Percentiles rank a stretch among this genome's conserved stretches.
Conservation (phyloP, 768 basidiomycete genomes). For the Russula compacta region DNA sequence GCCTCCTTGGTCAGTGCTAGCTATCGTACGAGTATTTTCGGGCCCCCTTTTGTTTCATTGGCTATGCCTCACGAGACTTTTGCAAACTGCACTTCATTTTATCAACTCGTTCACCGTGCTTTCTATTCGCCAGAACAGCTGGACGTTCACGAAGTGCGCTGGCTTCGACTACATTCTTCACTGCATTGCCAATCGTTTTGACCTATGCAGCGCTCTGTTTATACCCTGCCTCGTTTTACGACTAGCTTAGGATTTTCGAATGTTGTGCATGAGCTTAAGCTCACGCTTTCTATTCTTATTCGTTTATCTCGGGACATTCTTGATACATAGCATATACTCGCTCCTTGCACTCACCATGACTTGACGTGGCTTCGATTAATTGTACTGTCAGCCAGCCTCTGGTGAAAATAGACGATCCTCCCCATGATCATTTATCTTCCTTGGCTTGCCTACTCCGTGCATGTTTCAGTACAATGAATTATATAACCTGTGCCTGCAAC, state of each 20-base stretch:
- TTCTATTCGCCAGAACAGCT: not conserved
- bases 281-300: conserved; percentile 12
- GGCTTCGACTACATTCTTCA: not conserved
- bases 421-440: not conserved
- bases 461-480: not conserved
- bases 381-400: conserved; percentile 3
- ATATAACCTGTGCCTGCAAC: not conserved
- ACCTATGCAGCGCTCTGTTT: not conserved
- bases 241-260: not conserved
- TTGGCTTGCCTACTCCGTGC: not conserved
- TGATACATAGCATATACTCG: not conserved
- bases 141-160: not conserved
- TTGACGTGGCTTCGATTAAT: not conserved
- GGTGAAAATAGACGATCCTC: not conserved
- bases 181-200: not conserved
- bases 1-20: conserved; percentile 36
- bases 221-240: conserved; percentile 5
- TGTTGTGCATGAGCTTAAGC: not conserved
- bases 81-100: too few relatives aligned
- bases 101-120: too few relatives aligned
- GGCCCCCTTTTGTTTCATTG: not conserved
- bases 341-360: not conserved
- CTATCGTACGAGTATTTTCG: not conserved
- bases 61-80: not conserved
- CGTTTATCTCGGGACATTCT: not conserved